phyloP scores from a whole-genome alignment of 495 filamentous ascomycete species.

The Lophiostoma macrostomum region DNA sequence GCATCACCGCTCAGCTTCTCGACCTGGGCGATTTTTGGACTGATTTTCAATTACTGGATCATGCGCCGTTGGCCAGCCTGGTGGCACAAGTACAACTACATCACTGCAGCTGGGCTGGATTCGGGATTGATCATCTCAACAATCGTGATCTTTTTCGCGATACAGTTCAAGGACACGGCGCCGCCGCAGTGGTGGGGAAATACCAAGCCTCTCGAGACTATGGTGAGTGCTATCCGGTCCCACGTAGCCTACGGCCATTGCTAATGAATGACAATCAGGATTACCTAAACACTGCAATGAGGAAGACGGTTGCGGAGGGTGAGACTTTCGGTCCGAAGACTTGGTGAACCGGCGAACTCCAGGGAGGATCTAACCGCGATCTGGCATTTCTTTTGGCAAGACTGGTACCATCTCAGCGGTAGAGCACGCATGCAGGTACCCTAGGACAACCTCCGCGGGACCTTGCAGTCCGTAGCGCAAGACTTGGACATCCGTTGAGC shows the following conservation, averaged over 20 bases:
- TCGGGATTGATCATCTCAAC: constrained; percentile 63
- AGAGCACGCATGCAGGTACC: background rate
- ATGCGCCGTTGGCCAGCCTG: constrained; percentile 61
- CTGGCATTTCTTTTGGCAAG: background rate
- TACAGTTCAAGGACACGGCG: constrained; percentile 52
- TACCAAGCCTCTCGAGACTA: constrained; percentile 44
- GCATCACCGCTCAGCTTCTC: constrained; percentile 54
- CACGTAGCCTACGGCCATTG: background rate
- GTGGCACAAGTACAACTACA: constrained; percentile 79
- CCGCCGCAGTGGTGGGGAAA: constrained; percentile 69
- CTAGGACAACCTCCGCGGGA: too few species aligned
- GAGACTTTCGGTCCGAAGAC: constrained; percentile 25
- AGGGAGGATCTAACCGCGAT: background rate
- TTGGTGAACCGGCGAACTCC: constrained; percentile 28
- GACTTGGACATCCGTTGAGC: too few species aligned
- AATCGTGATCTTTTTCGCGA: constrained; percentile 67
- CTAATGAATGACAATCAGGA: constrained; percentile 26
- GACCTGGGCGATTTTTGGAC: constrained; percentile 66
- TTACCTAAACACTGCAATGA: constrained; percentile 42
- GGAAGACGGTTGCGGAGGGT: constrained; percentile 35
- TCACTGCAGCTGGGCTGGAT: constrained; percentile 69
- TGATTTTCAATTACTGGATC: constrained; percentile 64
- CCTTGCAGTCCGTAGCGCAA: too few species aligned
- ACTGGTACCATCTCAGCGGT: background rate
- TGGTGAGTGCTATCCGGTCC: constrained; percentile 33